Evolutionary conservation across 1,284 basidiomycete genomes (phyloP), one percentile per base, ranked within the genome.

Genomic region (Vanrija humicola): DNA sequence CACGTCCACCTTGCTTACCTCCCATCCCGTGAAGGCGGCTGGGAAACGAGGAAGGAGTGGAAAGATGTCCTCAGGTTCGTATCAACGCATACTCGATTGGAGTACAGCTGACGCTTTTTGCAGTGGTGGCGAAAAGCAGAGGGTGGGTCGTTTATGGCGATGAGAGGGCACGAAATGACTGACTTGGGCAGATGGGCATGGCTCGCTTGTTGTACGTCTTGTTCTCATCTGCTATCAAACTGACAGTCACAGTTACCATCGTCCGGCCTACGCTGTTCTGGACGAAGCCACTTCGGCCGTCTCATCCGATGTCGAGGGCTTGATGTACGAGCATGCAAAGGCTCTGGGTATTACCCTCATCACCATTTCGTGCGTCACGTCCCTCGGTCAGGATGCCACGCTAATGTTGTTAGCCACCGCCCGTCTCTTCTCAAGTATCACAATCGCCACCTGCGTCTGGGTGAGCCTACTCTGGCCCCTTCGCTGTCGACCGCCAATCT

Each of bases 321-420:
- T 87, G 58, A 94, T 98, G 90, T 98, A 97, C 77, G 88, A 95
- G 69, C 86, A 90, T 64, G 89, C 90, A 38, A 97, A 97, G 76
- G 82, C 85, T n/a, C 78, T 92, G 14, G 92, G 88, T 3, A 94
- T 97, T 67, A 96, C 94, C 0, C 82, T 98, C 46, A 88, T 98
- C 62, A 95, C 92, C 6, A 90, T 95, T 48, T 93, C 91, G 71
- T 76, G 44, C 63, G 74, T 57, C 12, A 80, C 70, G 15, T 66
- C 74, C 39, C 72, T 77, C 62, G 66, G 61, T 23, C 6, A 42
- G n/a, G 10, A 16, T 50, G 45, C 12, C 12, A 50, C 16, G 39
- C 46, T n/a, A 6, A 66, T 14, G 19, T n/a, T 28, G 1, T 62
- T 47, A 79, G 78, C 5, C 79, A 79, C 59, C 78, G 78, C 57